Base-by-base conservation (phyloP, 441 rosid species). In the Brassica balearica region DNA sequence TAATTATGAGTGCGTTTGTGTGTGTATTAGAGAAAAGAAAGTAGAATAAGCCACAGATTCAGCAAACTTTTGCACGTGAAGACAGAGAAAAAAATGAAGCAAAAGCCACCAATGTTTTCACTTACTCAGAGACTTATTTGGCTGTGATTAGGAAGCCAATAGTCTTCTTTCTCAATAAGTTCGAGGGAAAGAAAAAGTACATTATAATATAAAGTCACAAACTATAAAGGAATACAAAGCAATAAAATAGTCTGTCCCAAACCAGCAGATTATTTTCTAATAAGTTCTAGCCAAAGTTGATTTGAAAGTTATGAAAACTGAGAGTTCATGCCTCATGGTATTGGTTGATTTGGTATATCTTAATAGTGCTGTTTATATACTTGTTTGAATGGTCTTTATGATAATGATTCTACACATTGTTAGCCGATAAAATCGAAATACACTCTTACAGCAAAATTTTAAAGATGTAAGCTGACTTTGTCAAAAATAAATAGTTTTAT, bases 61-160 rank as follows among this genome's bases (percentile, higher is more conserved):
- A 5, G 82, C 55, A 22, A 73, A 62, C 25, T 36, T 73, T 65
- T 69, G 58, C 76, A 74, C 66, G 48, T 80, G 76, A 70, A 65
- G 82, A 74, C 82, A 70, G 29, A 74, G 17, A 6, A 25, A 55
- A 6, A 56, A 61, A 69, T 41, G 75, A 63, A 74, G 12, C 63
- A 64, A 61, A 74, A 64, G 73, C 68, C 15, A 65, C 51, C 19
- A 59, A 70, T 80, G 72, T 46, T 65, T 56, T 36, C 62, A 55
- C 55, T 68, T 19, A 73, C 61, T 68, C 55, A 17, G 12, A 73
- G 10, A 74, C 60, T n/a, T 55, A 53, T 59, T 34, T 6, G 8
- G 9, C 1, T 29, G 20, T 3, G 53, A 19, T 63, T 17, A 59
- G 69, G 27, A 67, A 10, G 77, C 23, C 22, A 23, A 8, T 36